A percentile compares a stretch with the other conserved stretches of the same genome.
Conservation (phyloP, 306 rosid species). For the Sophora flavescens region DNA sequence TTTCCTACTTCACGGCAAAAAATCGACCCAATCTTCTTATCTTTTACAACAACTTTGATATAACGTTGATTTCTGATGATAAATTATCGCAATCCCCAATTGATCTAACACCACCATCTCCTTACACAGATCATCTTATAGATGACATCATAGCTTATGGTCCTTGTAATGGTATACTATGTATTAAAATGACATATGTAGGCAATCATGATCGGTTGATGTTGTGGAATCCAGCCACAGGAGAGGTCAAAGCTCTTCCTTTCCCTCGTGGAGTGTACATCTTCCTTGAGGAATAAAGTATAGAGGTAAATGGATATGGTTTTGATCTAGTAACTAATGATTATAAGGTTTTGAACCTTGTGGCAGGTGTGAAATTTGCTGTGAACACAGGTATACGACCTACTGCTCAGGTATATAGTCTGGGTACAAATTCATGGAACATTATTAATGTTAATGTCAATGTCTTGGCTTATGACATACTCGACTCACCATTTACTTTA, state of each 20-base stretch:
- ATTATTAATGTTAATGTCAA: too few relatives aligned
- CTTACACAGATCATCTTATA: background rate
- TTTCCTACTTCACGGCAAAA: too few relatives aligned
- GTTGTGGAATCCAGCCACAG: conserved; percentile 30
- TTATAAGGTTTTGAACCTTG: conserved; percentile 23
- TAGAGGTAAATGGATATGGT: background rate
- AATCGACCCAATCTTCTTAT: too few relatives aligned
- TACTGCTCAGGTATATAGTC: background rate
- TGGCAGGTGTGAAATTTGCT: background rate
- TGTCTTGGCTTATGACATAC: too few relatives aligned
- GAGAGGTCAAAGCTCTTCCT: conserved; percentile 17
- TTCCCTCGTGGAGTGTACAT: background rate
- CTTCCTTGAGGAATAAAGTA: fast-evolving
- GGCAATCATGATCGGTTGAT: background rate
- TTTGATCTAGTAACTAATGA: background rate
- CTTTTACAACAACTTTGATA: background rate
- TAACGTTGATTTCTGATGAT: background rate
- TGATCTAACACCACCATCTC: background rate
- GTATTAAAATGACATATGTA: background rate
- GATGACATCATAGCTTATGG: background rate
- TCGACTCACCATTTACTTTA: too few relatives aligned
- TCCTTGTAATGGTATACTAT: conserved; percentile 22
- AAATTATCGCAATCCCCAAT: background rate
- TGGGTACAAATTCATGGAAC: too few relatives aligned
- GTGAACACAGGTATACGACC: background rate